phyloP scores from a whole-genome alignment of 441 rosid genomes.

The Brassica hybrid region DNA sequence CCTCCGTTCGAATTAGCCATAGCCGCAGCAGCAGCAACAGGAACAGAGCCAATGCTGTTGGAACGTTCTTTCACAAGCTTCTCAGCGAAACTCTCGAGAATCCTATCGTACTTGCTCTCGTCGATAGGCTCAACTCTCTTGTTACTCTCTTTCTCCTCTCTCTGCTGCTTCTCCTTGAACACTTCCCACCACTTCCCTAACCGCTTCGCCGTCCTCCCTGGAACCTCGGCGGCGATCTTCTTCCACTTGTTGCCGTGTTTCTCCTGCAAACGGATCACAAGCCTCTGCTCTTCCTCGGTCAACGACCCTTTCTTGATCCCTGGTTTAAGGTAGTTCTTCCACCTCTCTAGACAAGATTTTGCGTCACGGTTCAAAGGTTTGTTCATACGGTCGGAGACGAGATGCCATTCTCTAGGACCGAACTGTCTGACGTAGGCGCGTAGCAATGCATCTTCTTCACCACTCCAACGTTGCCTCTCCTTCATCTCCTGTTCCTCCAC shows the following conservation, averaged over 20 bases:
- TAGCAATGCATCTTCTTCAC: conserved; percentile 95
- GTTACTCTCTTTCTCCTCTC: conserved; percentile 86
- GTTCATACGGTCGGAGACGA: conserved; percentile 96
- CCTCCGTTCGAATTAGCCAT: conserved; percentile 85
- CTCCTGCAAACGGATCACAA: conserved; percentile 87
- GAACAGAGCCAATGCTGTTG: neutral
- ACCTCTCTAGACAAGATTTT: conserved; percentile 92
- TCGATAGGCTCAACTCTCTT: conserved; percentile 79
- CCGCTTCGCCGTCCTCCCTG: conserved; percentile 93
- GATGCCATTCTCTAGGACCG: conserved; percentile 98
- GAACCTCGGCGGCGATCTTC: conserved; percentile 97
- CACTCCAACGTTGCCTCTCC: conserved; percentile 99
- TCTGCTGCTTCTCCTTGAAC: conserved; percentile 91
- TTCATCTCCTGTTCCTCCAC: conserved; percentile 81
- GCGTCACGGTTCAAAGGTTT: conserved; percentile 86
- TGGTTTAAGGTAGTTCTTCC: conserved; percentile 97
- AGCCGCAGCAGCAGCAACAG: conserved; percentile 31
- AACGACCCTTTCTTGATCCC: conserved; percentile 98
- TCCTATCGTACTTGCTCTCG: conserved; percentile 92
- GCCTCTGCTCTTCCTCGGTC: conserved; percentile 89
- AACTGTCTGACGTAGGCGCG: conserved; percentile 92
- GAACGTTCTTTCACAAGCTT: conserved; percentile 76
- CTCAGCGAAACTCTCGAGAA: conserved; percentile 93
- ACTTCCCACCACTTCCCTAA: conserved; percentile 99
- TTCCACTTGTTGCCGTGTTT: conserved; percentile 99